Percentiles rank a stretch among this genome's conserved stretches.
Conservation (phyloP, 768 basidiomycete genomes). For the Kwoniella pini region DNA sequence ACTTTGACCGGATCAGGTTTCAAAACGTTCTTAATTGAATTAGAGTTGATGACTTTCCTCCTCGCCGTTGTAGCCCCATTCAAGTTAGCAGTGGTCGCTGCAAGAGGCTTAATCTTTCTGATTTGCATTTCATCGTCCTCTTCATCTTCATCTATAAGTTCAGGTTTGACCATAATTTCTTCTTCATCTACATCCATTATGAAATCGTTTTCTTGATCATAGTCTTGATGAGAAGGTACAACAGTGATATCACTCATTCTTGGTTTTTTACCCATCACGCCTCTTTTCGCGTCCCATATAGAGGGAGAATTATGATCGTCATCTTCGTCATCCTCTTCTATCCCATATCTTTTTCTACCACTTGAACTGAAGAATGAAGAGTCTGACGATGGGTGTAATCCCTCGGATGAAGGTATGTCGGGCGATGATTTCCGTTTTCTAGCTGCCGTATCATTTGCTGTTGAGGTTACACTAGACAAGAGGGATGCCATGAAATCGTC, state of each 20-base stretch:
- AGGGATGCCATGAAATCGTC: constrained; percentile 84
- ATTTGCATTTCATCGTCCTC: constrained; percentile 47
- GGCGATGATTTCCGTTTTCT: constrained; percentile 62
- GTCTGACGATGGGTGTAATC: constrained; percentile 43
- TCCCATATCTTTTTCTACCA: constrained; percentile 35
- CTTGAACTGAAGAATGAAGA: constrained; percentile 30
- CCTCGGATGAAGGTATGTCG: constrained; percentile 48
- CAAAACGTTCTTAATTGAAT: constrained; percentile 44
- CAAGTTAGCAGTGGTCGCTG: constrained; percentile 30
- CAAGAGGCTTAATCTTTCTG: constrained; percentile 30
- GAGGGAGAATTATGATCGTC: constrained; percentile 32
- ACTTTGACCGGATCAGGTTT: constrained; percentile 32
- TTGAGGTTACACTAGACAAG: constrained; percentile 60
- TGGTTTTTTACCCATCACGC: constrained; percentile 47
- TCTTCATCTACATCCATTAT: constrained; percentile 38
- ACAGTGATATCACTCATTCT: constrained; percentile 40
- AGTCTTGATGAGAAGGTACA: constrained; percentile 17
- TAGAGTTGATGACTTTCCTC: constrained; percentile 39
- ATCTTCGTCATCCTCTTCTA: constrained; percentile 39
- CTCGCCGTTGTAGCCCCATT: constrained; percentile 28
- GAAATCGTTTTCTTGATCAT: constrained; percentile 29
- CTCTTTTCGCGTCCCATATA: constrained; percentile 34
- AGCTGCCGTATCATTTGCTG: constrained; percentile 40
- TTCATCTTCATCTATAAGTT: constrained; percentile 27
- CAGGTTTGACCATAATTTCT: constrained; percentile 25